These are phyloP conservation scores for Tulasnella sp. DNA, from an alignment of 768 basidiomycete species.

Conservation along the genomic window DNA sequence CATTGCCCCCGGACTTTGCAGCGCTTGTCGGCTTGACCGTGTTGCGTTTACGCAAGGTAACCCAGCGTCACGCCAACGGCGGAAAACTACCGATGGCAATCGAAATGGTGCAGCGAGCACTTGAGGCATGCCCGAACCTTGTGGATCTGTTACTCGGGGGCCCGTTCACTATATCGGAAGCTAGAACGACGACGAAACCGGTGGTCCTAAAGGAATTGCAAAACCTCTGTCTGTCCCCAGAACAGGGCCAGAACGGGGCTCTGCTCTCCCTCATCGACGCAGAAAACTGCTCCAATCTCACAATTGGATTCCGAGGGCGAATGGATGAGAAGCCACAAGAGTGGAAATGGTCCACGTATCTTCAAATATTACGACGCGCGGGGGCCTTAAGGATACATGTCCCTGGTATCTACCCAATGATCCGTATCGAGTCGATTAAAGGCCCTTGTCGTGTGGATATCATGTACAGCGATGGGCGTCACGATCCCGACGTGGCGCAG, in stretches of 20 bases:
- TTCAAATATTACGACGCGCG: background rate
- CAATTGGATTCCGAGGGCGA: background rate
- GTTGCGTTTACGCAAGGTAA: background rate
- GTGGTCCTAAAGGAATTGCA: background rate
- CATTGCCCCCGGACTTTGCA: background rate
- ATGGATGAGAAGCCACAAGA: background rate
- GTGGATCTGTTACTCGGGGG: background rate
- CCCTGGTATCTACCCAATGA: background rate
- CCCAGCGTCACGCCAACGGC: background rate
- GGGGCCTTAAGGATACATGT: background rate
- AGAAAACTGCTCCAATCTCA: background rate
- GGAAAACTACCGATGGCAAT: background rate
- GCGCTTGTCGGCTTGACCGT: background rate
- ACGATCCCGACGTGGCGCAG: background rate
- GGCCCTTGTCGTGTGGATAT: background rate
- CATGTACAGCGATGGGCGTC: background rate
- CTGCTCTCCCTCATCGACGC: background rate
- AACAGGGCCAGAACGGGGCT: background rate
- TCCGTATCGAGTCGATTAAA: background rate
- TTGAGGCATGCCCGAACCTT: background rate
- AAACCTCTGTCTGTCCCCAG: background rate
- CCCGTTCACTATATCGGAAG: background rate
- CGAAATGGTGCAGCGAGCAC: background rate
- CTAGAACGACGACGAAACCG: background rate
- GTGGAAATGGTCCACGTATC: background rate